Conservation (phyloP, 768 basidiomycete genomes). For the Russula sp. region DNA sequence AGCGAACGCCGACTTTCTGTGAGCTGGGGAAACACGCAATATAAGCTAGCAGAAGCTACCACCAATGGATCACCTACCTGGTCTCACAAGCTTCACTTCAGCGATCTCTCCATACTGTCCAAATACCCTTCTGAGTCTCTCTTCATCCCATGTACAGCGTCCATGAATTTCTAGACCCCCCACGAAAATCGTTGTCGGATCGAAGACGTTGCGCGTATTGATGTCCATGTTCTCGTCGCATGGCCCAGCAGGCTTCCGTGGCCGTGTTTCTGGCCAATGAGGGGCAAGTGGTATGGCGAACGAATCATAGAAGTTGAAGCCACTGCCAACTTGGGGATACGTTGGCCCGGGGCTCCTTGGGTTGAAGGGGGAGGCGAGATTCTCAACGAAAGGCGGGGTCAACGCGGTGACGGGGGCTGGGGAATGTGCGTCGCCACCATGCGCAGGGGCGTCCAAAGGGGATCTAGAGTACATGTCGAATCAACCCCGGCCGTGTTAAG, state of each 20-base stretch:
- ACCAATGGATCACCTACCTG: constrained; percentile 40
- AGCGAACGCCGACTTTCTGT: constrained; percentile 66
- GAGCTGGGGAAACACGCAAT: constrained; percentile 36
- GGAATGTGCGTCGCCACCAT: background rate
- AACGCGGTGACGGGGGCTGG: background rate
- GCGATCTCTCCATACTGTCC: constrained; percentile 59
- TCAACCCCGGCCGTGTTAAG: background rate
- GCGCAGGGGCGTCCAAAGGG: background rate
- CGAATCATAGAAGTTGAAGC: constrained; percentile 49
- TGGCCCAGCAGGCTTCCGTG: background rate
- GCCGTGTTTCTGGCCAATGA: constrained; percentile 5
- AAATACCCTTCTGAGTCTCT: constrained; percentile 53
- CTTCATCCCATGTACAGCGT: constrained; percentile 63
- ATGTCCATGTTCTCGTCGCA: constrained; percentile 14
- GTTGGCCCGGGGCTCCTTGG: constrained; percentile 28
- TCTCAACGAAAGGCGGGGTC: constrained; percentile 22
- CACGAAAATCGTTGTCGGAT: constrained; percentile 69
- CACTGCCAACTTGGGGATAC: constrained; percentile 41
- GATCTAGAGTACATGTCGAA: background rate
- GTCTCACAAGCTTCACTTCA: constrained; percentile 58
- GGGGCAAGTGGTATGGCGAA: constrained; percentile 35
- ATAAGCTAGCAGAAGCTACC: background rate
- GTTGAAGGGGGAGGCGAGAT: constrained; percentile 25
- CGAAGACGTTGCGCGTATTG: constrained; percentile 40
- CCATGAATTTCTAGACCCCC: constrained; percentile 67